Conservation (phyloP, 768 basidiomycete species). For the Lentinula detonsa region DNA sequence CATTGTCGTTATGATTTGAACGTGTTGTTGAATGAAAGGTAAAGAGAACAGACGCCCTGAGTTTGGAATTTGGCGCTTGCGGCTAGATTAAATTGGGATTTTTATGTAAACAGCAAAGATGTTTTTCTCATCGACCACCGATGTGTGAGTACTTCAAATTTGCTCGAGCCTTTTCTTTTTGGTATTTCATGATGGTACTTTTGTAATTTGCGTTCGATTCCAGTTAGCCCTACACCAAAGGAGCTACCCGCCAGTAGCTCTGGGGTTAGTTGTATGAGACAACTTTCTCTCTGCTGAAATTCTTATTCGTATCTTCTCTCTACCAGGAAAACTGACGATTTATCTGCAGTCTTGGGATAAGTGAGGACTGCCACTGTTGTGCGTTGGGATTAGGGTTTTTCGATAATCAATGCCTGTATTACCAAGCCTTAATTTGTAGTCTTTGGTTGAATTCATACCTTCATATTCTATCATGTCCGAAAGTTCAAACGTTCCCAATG, state of each 20-base stretch:
- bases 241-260: conserved; percentile 72
- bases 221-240: conserved; percentile 56
- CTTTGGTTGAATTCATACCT: too few relatives aligned
- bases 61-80: too few relatives aligned
- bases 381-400: not conserved
- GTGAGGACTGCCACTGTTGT: too few relatives aligned
- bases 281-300: conserved; percentile 44
- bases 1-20: conserved; percentile 25
- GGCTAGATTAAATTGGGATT: too few relatives aligned
- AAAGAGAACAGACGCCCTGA: not conserved
- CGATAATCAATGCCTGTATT: not conserved
- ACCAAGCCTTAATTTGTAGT: conserved; percentile 7
- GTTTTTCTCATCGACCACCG: too few relatives aligned
- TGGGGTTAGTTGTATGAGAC: conserved; percentile 71
- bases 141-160: not conserved
- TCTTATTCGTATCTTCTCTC: not conserved
- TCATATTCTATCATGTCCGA: conserved; percentile 10
- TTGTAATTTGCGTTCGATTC: conserved; percentile 90
- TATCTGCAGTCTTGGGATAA: not conserved
- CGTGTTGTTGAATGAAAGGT: not conserved
- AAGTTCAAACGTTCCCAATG: not conserved
- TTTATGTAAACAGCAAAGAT: too few relatives aligned
- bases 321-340: not conserved
- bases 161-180: not conserved
- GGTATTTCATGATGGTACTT: conserved; percentile 50